Evolutionary conservation across 495 filamentous ascomycete species (phyloP).

Genomic region (Penicillium maclennaniae): DNA sequence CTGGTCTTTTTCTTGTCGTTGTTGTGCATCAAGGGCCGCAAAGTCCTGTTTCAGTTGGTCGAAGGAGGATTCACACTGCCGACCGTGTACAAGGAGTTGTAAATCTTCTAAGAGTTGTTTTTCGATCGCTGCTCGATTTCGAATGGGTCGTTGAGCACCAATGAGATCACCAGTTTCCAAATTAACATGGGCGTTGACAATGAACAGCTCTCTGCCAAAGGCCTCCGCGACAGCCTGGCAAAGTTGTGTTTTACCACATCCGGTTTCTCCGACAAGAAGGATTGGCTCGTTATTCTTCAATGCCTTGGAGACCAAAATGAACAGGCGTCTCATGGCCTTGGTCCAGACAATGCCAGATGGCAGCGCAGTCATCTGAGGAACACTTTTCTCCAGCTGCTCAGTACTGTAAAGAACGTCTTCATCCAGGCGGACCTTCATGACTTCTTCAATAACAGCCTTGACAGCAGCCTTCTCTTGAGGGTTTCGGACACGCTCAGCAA

Average conservation of each 20-base stretch:
- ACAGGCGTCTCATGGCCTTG: constrained; percentile 85
- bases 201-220: constrained; percentile 68
- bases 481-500: constrained; percentile 92
- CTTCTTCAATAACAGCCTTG: constrained; percentile 84
- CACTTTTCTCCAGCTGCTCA: constrained; percentile 47
- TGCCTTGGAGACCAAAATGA: constrained; percentile 77
- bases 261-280: constrained; percentile 91
- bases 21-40: constrained; percentile 27
- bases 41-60: constrained; percentile 51
- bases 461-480: constrained; percentile 78
- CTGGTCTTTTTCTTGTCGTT: constrained; percentile 40
- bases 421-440: constrained; percentile 82
- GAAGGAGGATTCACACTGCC: constrained; percentile 27
- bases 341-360: constrained; percentile 81
- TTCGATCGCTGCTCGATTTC: constrained; percentile 72
- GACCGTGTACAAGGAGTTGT: constrained; percentile 35
- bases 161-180: constrained; percentile 96
- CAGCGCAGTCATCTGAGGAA: constrained; percentile 37
- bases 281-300: constrained; percentile 90
- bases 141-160: constrained; percentile 86
- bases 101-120: constrained; percentile 63
- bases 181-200: constrained; percentile 96
- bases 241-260: constrained; percentile 95
- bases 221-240: constrained; percentile 88
- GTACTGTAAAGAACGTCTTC: constrained; percentile 67